Percentiles rank a stretch among this genome's conserved stretches.
Evolutionary conservation across 495 filamentous ascomycete genomes (phyloP).

Genomic region (Staphylotrichum tortipilum): DNA sequence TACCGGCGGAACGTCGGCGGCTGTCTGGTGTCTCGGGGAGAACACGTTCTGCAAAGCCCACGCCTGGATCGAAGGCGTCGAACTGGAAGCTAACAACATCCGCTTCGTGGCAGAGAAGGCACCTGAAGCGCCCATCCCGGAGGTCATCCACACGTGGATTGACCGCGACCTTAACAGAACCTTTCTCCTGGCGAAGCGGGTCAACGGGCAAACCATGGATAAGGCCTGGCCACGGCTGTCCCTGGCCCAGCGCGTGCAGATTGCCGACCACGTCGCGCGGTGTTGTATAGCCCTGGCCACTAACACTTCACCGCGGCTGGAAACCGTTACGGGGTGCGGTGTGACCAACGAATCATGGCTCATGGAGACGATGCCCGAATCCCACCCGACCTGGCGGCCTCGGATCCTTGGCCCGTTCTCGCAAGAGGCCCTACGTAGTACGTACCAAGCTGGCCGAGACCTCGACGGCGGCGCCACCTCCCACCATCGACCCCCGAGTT

Average conservation of each 20-base stretch:
- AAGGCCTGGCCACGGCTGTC: background rate
- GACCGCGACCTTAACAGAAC: background rate
- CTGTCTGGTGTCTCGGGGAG: background rate
- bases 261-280: background rate
- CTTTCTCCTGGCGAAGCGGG: background rate
- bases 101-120: slow-evolving; percentile 1
- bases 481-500: background rate
- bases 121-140: background rate
- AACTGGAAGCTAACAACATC: background rate
- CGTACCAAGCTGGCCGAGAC: background rate
- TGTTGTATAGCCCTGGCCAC: background rate
- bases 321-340: background rate
- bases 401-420: background rate
- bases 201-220: background rate
- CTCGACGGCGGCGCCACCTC: background rate
- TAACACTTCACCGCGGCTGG: background rate
- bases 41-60: background rate
- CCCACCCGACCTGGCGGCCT: background rate
- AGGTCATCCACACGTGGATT: background rate
- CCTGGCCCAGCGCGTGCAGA: background rate
- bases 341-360: background rate
- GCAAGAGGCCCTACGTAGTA: background rate
- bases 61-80: background rate
- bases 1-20: background rate
- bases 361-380: background rate